A percentile compares a stretch with the other conserved stretches of the same genome.
Conservation (phyloP, 2,329 filamentous ascomycete species). For the Orbilia ellipsospora region DNA sequence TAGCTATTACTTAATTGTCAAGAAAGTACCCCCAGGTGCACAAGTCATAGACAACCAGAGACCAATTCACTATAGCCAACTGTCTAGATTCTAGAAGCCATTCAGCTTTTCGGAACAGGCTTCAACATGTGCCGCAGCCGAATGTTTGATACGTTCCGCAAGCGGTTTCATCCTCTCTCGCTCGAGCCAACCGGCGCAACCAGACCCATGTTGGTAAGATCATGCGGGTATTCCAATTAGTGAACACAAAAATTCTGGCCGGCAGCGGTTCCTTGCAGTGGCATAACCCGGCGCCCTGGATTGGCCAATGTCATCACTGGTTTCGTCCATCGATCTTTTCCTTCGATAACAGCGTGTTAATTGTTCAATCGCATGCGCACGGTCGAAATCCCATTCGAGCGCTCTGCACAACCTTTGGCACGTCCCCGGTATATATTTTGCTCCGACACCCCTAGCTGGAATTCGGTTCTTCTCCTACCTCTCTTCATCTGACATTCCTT, state of each 20-base stretch:
- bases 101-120: not conserved
- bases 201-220: conserved; percentile 7
- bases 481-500: not conserved
- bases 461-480: conserved; percentile 3
- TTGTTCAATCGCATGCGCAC: not conserved
- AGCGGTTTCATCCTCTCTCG: conserved; percentile 8
- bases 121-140: conserved; percentile 9
- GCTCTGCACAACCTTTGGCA: not conserved
- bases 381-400: not conserved
- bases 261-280: conserved; percentile 40
- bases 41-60: too few species aligned
- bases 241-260: not conserved
- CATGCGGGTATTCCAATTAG: not conserved
- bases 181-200: conserved; percentile 2
- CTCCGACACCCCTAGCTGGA: not conserved
- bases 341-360: conserved; percentile 40
- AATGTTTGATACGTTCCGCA: conserved; percentile 7
- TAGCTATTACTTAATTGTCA: too few species aligned
- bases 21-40: too few species aligned
- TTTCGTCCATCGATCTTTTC: too few species aligned
- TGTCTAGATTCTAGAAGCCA: not conserved
- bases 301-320: conserved; percentile 17
- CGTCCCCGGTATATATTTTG: not conserved
- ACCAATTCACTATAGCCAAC: not conserved
- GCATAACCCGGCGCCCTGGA: conserved; percentile 22